Conservation (phyloP, 2,329 filamentous ascomycete genomes). For the Arthroderma uncinatum region DNA sequence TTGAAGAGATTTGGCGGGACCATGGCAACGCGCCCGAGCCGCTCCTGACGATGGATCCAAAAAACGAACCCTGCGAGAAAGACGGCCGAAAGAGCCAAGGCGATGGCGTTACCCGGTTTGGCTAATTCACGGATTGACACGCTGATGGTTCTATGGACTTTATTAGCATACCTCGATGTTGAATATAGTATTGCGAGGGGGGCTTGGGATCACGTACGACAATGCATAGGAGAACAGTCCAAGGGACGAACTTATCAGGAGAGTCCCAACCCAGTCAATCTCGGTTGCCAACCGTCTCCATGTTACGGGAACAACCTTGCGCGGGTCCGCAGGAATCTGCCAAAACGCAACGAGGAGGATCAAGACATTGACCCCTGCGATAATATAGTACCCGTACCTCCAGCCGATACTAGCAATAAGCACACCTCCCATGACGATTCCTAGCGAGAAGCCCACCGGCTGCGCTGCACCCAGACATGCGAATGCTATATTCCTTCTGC, state of each 20-base stretch:
- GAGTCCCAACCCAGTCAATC: constrained; percentile 45
- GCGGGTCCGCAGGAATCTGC: constrained; percentile 12
- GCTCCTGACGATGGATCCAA: constrained; percentile 43
- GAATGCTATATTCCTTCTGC: constrained; percentile 41
- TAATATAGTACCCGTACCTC: constrained; percentile 43
- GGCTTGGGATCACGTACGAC: constrained; percentile 27
- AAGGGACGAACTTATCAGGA: constrained; percentile 37
- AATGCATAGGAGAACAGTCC: constrained; percentile 44
- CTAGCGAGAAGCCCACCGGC: constrained; percentile 41
- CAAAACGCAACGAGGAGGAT: constrained; percentile 8
- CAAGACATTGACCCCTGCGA: constrained; percentile 30
- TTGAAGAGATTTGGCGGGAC: constrained; percentile 51
- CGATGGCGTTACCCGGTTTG: constrained; percentile 44
- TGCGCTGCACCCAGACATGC: constrained; percentile 40
- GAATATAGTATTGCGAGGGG: neutral
- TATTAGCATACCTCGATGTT: neutral
- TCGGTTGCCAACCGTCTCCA: constrained; percentile 7
- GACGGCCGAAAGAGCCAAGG: constrained; percentile 10
- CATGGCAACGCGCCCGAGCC: constrained; percentile 37
- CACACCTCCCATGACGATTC: constrained; percentile 41
- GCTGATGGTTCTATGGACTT: constrained; percentile 12
- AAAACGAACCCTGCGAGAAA: constrained; percentile 39
- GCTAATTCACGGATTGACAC: constrained; percentile 45
- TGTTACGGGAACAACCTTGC: constrained; percentile 8
- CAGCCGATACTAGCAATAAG: constrained; percentile 43